A percentile compares a stretch with the other conserved stretches of the same genome.
These are phyloP conservation scores for Eucalyptus fibrosa DNA, from an alignment of 345 rosid genomes.

Conservation along the genomic window DNA sequence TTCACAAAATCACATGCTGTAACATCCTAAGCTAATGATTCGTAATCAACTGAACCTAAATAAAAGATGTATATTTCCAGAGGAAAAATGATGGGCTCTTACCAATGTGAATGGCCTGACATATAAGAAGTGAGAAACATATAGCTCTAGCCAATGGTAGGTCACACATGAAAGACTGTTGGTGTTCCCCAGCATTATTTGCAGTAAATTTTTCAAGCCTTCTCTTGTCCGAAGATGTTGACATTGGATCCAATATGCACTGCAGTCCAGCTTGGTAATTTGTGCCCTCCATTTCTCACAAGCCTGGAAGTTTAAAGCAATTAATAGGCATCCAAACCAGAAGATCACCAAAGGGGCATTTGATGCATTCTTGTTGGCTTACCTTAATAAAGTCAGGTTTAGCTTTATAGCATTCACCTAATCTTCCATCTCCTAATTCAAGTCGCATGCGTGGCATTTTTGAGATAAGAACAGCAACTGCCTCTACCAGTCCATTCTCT, in stretches of 20 bases:
- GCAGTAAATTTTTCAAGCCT: constrained; percentile 83
- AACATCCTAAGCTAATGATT: not conserved
- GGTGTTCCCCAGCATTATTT: constrained; percentile 73
- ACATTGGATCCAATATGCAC: constrained; percentile 87
- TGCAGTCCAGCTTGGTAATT: constrained; percentile 70
- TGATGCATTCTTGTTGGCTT: not conserved
- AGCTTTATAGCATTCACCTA: constrained; percentile 77
- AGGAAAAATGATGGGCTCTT: not conserved
- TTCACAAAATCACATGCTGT: not conserved
- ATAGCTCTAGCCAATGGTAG: constrained; percentile 78
- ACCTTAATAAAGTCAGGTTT: constrained; percentile 96
- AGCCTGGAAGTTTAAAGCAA: constrained; percentile 30
- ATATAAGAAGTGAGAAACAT: constrained; percentile 64
- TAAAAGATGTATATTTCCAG: not conserved
- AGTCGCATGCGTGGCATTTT: constrained; percentile 92
- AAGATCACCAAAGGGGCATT: not conserved
- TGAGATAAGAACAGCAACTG: constrained; percentile 86
- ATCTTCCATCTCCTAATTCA: constrained; percentile 43
- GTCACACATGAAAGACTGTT: constrained; percentile 43
- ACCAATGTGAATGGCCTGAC: constrained; percentile 86
- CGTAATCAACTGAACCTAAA: not conserved
- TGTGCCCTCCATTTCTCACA: constrained; percentile 97
- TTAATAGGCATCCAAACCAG: not conserved
- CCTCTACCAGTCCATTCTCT: constrained; percentile 92
- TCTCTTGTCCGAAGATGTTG: constrained; percentile 69